A percentile compares a stretch with the other conserved stretches of the same genome.
Evolutionary conservation across 352 stramenopile species (phyloP).

Genomic region (Pythium aristosporum): DNA sequence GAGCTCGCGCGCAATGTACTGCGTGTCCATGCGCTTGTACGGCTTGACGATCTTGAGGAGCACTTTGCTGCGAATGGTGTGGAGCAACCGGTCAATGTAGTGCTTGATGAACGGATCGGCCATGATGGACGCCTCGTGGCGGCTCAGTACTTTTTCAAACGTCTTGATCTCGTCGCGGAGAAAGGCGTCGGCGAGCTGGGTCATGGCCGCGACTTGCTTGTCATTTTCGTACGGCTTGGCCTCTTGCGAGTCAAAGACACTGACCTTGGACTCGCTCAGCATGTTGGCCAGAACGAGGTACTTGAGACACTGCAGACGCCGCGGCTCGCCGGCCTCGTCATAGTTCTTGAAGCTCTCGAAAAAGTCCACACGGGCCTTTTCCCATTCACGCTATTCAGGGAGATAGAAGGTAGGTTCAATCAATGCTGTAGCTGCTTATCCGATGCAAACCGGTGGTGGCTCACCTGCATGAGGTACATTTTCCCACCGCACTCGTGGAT

Average conservation of each 20-base stretch:
- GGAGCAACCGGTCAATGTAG: slow-evolving; percentile 92
- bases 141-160: slow-evolving; percentile 92
- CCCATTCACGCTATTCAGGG: slow-evolving; percentile 77
- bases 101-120: slow-evolving; percentile 95
- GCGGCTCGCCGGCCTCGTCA: slow-evolving; percentile 93
- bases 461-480: slow-evolving; percentile 93
- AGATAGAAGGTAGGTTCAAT: too few species aligned
- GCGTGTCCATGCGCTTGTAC: slow-evolving; percentile 92
- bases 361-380: slow-evolving; percentile 92
- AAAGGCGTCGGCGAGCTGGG: slow-evolving; percentile 93
- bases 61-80: slow-evolving; percentile 95
- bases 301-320: slow-evolving; percentile 91
- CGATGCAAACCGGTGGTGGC: neutral
- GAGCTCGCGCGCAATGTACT: slow-evolving; percentile 91
- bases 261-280: slow-evolving; percentile 93
- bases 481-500: slow-evolving; percentile 96
- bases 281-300: slow-evolving; percentile 96
- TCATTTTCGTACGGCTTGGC: slow-evolving; percentile 93
- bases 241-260: slow-evolving; percentile 94
- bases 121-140: slow-evolving; percentile 89
- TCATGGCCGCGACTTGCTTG: slow-evolving; percentile 96
- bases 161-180: slow-evolving; percentile 94
- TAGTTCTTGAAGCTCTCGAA: slow-evolving; percentile 97
- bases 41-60: slow-evolving; percentile 92
- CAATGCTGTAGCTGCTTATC: too few species aligned